Percentiles rank a stretch among this genome's conserved stretches.
phyloP scores from a whole-genome alignment of 192 early-diverging fungal species.

The Backusella tuberculispora region DNA sequence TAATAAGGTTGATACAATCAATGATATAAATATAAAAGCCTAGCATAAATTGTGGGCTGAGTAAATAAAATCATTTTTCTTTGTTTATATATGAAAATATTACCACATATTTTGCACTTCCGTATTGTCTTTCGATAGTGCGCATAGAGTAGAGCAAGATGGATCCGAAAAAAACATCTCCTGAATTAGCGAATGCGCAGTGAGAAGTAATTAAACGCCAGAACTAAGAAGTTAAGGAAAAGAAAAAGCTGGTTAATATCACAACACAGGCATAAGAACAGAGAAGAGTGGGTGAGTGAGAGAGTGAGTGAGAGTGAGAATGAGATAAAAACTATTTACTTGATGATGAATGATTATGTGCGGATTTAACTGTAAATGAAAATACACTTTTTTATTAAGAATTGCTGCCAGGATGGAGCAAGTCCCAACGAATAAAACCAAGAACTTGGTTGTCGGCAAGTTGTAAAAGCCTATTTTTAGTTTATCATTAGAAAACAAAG shows the following conservation, averaged over 20 bases:
- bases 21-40: conserved; percentile 58
- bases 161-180: conserved; percentile 63
- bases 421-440: conserved; percentile 51
- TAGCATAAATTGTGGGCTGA: background rate
- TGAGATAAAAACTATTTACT: conserved; percentile 38
- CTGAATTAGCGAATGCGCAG: conserved; percentile 55
- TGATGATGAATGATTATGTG: conserved; percentile 64
- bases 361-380: conserved; percentile 59
- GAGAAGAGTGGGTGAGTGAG: too few species aligned
- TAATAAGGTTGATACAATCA: conserved; percentile 52
- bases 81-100: background rate
- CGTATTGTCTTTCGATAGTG: conserved; percentile 65
- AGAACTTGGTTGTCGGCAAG: conserved; percentile 63
- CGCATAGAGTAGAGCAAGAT: conserved; percentile 62
- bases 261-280: background rate
- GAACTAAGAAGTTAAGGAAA: conserved; percentile 44
- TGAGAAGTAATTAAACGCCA: conserved; percentile 65
- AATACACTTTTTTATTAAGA: conserved; percentile 54
- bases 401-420: conserved; percentile 53
- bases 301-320: too few species aligned
- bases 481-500: background rate
- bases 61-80: too few species aligned
- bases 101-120: conserved; percentile 66
- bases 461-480: conserved; percentile 60
- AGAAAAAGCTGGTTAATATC: background rate